phyloP scores from a whole-genome alignment of 2,329 filamentous ascomycete genomes.

The Colletotrichum neosansevieriae region DNA sequence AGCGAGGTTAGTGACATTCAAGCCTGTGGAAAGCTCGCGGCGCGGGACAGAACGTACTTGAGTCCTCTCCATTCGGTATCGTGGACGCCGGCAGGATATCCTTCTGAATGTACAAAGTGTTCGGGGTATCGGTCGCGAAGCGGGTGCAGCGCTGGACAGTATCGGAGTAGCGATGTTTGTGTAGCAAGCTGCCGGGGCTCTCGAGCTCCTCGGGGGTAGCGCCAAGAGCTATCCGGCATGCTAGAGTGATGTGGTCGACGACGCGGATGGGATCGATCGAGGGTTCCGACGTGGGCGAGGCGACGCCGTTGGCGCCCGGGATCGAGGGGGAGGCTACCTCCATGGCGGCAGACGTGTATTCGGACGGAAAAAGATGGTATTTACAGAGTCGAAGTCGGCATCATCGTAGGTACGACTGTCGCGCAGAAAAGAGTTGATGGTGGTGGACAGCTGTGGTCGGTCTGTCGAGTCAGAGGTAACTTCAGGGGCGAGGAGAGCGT shows the following conservation, averaged over 20 bases:
- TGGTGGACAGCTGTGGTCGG: constrained; percentile 9
- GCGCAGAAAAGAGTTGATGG: background rate
- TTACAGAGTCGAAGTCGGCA: constrained; percentile 35
- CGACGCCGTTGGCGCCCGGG: constrained; percentile 60
- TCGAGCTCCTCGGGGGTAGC: constrained; percentile 84
- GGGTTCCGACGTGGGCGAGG: constrained; percentile 59
- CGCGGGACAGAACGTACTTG: constrained; percentile 32
- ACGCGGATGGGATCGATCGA: constrained; percentile 76
- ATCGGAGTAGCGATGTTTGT: constrained; percentile 77
- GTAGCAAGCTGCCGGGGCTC: constrained; percentile 84
- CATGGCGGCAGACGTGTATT: constrained; percentile 55
- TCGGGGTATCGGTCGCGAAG: constrained; percentile 89
- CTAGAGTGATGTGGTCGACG: constrained; percentile 77
- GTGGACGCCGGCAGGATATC: constrained; percentile 71
- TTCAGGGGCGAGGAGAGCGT: constrained; percentile 28
- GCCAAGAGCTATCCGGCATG: constrained; percentile 80
- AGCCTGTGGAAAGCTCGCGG: background rate
- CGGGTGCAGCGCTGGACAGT: constrained; percentile 88
- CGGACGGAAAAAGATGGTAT: constrained; percentile 40
- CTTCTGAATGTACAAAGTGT: constrained; percentile 92
- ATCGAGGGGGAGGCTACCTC: constrained; percentile 64
- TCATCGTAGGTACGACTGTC: constrained; percentile 33
- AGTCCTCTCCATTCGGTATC: constrained; percentile 59
- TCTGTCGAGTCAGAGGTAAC: constrained; percentile 30
- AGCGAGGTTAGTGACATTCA: constrained; percentile 45